Percentiles rank a stretch among this genome's conserved stretches.
Conservation (phyloP, 805 yeast species). For the Dipodascopsis uninucleata region DNA sequence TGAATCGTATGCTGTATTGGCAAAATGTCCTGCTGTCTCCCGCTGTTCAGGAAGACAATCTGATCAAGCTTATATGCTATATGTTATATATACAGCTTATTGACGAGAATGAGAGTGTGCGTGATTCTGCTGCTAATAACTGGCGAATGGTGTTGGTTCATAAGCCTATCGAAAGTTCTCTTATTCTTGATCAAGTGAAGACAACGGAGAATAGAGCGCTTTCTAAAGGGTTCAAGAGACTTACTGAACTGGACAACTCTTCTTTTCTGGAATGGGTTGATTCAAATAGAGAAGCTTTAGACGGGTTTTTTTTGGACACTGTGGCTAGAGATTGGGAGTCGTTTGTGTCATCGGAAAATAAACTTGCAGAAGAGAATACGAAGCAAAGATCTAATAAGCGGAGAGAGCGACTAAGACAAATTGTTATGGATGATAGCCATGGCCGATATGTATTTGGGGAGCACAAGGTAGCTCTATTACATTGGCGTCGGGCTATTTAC, state of each 20-base stretch:
- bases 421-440: slow-evolving; percentile 14
- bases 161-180: slow-evolving; percentile 22
- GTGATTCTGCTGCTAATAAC: slow-evolving; percentile 22
- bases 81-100: slow-evolving; percentile 16
- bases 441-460: slow-evolving; percentile 11
- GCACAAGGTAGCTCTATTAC: slow-evolving; percentile 21
- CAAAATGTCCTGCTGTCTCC: slow-evolving; percentile 28
- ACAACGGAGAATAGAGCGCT: slow-evolving; percentile 13
- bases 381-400: slow-evolving; percentile 10
- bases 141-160: slow-evolving; percentile 26
- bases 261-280: slow-evolving; percentile 23
- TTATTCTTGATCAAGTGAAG: slow-evolving; percentile 24
- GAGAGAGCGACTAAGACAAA: slow-evolving; percentile 19
- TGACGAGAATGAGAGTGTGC: slow-evolving; percentile 13
- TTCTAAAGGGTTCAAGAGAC: slow-evolving; percentile 18
- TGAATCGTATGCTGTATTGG: slow-evolving; percentile 25
- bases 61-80: slow-evolving; percentile 24
- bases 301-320: slow-evolving; percentile 19
- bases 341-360: slow-evolving; percentile 22
- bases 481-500: slow-evolving; percentile 31
- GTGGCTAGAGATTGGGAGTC: slow-evolving; percentile 26
- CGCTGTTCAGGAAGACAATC: slow-evolving; percentile 17
- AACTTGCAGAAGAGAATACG: slow-evolving; percentile 15
- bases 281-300: slow-evolving; percentile 15
- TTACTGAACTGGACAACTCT: slow-evolving; percentile 19